phyloP scores from a whole-genome alignment of 164 flowering plant species.

The Dillenia turbinata region DNA sequence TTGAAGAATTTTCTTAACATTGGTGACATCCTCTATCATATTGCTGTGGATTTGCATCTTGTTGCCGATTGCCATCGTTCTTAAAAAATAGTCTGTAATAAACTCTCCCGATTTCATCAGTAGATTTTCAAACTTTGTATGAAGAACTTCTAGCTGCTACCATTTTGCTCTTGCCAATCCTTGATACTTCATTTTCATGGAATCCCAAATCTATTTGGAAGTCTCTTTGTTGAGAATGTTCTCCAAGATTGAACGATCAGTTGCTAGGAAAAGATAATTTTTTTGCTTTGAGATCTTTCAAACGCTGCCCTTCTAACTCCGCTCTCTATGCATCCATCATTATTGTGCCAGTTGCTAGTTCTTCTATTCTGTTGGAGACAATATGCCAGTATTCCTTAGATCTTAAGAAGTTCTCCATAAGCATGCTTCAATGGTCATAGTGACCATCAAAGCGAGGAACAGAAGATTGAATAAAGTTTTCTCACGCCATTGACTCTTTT shows the following conservation, averaged over 20 bases:
- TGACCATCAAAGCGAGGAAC: background rate
- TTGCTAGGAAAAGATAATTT: too few species aligned
- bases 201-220: conserved; percentile 10
- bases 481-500: too few species aligned
- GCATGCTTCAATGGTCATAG: conserved; percentile 1
- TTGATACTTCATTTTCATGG: conserved; percentile 14
- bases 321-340: background rate
- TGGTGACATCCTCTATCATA: conserved; percentile 3
- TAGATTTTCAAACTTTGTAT: conserved; percentile 3
- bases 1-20: conserved; percentile 8
- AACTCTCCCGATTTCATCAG: background rate
- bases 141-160: background rate
- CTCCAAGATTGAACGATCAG: background rate
- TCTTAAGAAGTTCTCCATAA: conserved; percentile 4
- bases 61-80: conserved; percentile 6
- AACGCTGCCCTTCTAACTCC: background rate
- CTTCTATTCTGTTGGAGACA: background rate
- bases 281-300: conserved; percentile 2
- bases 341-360: background rate
- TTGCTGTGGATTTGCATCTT: conserved; percentile 9
- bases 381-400: conserved; percentile 5
- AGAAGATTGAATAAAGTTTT: background rate
- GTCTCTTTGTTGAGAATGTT: conserved; percentile 11
- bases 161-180: conserved; percentile 1
- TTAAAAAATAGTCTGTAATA: conserved; percentile 1